phyloP scores from a whole-genome alignment of 1,284 basidiomycete species.

The Cryptococcus sp. region DNA sequence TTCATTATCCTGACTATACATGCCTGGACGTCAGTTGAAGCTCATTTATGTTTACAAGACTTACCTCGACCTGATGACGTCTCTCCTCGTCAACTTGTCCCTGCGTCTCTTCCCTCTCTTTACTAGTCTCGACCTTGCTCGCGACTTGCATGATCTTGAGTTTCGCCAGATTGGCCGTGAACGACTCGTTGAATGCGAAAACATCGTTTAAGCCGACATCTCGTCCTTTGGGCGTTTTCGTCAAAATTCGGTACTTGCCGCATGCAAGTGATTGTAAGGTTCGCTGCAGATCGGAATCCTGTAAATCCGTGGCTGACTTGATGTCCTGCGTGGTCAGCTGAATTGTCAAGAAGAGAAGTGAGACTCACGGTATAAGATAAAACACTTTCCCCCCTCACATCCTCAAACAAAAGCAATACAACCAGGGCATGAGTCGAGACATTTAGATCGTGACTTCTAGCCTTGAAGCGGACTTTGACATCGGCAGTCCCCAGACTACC shows the following conservation, averaged over 20 bases:
- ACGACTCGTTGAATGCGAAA: conserved; percentile 85
- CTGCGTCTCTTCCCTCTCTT: conserved; percentile 86
- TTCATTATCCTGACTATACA: conserved; percentile 99
- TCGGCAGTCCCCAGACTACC: conserved; percentile 89
- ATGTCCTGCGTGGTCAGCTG: conserved; percentile 49
- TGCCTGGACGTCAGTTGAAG: conserved; percentile 56
- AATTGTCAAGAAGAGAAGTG: background rate
- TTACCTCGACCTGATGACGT: conserved; percentile 81
- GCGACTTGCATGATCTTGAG: conserved; percentile 94
- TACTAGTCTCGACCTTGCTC: conserved; percentile 74
- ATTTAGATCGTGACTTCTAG: conserved; percentile 80
- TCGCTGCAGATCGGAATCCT: conserved; percentile 75
- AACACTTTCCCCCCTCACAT: conserved; percentile 61
- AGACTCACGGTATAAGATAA: conserved; percentile 45
- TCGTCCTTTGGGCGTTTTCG: conserved; percentile 82
- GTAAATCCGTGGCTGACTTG: conserved; percentile 61
- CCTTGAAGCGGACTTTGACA: conserved; percentile 76
- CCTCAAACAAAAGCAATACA: conserved; percentile 83
- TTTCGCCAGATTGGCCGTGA: conserved; percentile 73
- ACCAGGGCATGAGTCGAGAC: conserved; percentile 87
- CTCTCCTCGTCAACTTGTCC: conserved; percentile 91
- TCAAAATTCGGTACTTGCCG: conserved; percentile 90
- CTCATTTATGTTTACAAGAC: conserved; percentile 21
- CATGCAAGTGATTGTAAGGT: conserved; percentile 95
- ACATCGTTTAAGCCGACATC: conserved; percentile 71